Evolutionary conservation across 768 basidiomycete species (phyloP), one percentile per base, ranked within the genome.

Genomic region (Boletus rubescentipes): DNA sequence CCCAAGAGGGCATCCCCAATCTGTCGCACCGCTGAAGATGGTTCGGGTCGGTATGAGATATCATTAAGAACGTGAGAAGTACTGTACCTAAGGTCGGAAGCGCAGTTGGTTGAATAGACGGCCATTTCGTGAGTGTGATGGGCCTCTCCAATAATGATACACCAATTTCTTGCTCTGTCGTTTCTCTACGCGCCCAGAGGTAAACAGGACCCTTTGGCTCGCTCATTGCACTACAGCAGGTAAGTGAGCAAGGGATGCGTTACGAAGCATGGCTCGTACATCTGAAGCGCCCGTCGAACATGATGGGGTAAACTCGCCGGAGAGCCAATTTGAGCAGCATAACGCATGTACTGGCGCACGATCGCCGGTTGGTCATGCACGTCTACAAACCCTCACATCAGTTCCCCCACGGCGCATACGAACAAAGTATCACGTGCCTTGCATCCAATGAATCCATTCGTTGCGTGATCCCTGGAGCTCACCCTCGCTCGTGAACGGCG

Each of bases 201-300:
- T 90, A 89, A 1, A 86, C 85, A 0, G 88, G 88, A 0, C 88
- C 87, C 63, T 80, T 83, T 0, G 88, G 88, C 29, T 83, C 79
- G 48, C 84, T 86, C n/a, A 70, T 80, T 5, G 87, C 86, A 57
- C 86, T 88, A 40, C 11, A 20, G 31, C 9, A 30, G 41, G 38
- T 48, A 54, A 15, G 50, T 57, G 10, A 57, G 39, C 36, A 21
- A 29, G 16, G 5, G 9, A 21, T 39, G 30, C 15, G 20, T 40
- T 3, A 20, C 9, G 8, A 20, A 45, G 8, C 3, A 48, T 16
- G 5, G 9, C 1, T 54, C 78, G 18, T 60, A 86, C 86, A 87
- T 82, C 63, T 89, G 86, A 46, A 89, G 64, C 0, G 84, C 80
- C 23, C 88, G 76, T 38, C 79, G 72, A 6, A 88, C 72, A 1